These are phyloP conservation scores for Massariosphaeria phaeospora DNA, from an alignment of 495 filamentous ascomycete genomes.

Conservation along the genomic window DNA sequence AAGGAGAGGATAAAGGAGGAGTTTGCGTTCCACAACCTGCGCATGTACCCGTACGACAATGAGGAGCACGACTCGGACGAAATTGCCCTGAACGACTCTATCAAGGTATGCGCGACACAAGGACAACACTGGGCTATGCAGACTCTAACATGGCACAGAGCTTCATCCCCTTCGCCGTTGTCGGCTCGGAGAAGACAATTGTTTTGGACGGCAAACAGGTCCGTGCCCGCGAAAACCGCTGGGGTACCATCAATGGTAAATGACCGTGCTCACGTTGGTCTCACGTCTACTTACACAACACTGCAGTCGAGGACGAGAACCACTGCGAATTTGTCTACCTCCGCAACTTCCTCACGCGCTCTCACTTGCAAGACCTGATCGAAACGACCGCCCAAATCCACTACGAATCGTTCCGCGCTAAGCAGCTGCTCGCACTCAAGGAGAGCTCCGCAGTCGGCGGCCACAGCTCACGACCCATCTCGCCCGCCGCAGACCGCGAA, in stretches of 20 bases:
- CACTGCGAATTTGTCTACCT: constrained; percentile 99
- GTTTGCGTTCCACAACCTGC: constrained; percentile 97
- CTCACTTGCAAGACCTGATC: constrained; percentile 95
- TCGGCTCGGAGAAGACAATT: constrained; percentile 95
- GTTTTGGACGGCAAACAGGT: constrained; percentile 97
- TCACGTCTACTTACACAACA: constrained; percentile 2
- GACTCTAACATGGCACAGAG: constrained; percentile 48
- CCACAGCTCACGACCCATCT: constrained; percentile 88
- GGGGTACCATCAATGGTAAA: constrained; percentile 86
- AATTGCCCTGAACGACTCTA: constrained; percentile 83
- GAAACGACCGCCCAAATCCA: constrained; percentile 99
- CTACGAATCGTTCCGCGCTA: constrained; percentile 99
- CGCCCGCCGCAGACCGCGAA: constrained; percentile 86
- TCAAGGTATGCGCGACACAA: constrained; percentile 64
- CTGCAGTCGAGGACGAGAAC: constrained; percentile 84
- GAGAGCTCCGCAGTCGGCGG: constrained; percentile 85
- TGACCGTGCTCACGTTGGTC: background rate
- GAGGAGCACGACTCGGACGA: constrained; percentile 98
- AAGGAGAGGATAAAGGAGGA: constrained; percentile 99
- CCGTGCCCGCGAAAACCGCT: constrained; percentile 95
- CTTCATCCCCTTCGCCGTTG: constrained; percentile 96
- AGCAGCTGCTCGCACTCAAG: constrained; percentile 95
- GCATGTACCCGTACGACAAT: constrained; percentile 99
- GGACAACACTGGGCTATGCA: background rate
- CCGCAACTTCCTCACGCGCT: constrained; percentile 93